A percentile compares a stretch with the other conserved stretches of the same genome.
phyloP scores from a whole-genome alignment of 78 protist species.

The Speleostelium caveatum region DNA sequence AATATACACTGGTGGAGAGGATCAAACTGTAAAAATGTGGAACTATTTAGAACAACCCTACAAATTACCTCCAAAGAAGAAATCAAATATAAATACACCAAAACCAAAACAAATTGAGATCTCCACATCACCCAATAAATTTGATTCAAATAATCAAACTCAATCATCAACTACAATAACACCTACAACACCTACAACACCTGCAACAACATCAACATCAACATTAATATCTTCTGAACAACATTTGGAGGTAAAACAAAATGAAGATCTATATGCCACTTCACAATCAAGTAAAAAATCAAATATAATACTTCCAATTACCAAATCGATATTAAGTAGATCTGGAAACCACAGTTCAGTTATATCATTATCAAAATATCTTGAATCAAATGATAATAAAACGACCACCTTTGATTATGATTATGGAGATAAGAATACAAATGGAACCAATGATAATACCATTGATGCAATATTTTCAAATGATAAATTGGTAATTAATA shows the following conservation, averaged over 20 bases:
- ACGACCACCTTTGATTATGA: not conserved
- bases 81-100: not conserved
- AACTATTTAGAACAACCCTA: slow-evolving; percentile 12
- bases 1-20: slow-evolving; percentile 67
- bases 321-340: slow-evolving; percentile 1
- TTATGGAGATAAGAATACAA: not conserved
- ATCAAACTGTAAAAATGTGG: slow-evolving; percentile 77
- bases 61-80: slow-evolving; percentile 8
- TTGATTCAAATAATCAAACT: not conserved
- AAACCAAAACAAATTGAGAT: slow-evolving; percentile 11
- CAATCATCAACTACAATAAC: not conserved
- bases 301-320: slow-evolving; percentile 5
- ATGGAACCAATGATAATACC: not conserved
- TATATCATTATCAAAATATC: not conserved
- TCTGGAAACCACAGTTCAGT: not conserved
- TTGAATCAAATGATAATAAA: not conserved
- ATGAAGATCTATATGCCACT: not conserved
- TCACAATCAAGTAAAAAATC: not conserved
- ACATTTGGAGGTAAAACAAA: not conserved
- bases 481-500: not conserved
- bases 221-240: not conserved
- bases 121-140: not conserved
- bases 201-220: not conserved
- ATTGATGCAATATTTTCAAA: slow-evolving; percentile 22
- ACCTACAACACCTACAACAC: not conserved